Conservation (phyloP, 2,329 filamentous ascomycete genomes). For the Cordyceps militaris region DNA sequence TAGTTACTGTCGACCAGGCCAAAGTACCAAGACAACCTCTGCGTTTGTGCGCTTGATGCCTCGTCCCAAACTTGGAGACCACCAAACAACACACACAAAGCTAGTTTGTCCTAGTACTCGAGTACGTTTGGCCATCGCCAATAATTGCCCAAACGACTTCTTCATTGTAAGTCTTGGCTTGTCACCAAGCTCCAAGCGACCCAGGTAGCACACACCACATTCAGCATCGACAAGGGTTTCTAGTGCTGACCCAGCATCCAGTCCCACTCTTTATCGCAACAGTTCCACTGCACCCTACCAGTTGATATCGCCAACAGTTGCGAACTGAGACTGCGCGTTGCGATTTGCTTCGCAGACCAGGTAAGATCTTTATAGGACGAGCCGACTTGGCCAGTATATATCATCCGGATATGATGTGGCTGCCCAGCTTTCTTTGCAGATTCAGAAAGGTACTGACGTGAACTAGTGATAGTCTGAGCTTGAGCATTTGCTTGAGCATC, state of each 20-base stretch:
- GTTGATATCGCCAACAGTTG: neutral
- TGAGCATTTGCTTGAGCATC: neutral
- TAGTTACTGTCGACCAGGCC: neutral
- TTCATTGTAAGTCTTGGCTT: neutral
- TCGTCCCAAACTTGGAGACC: too few relatives aligned
- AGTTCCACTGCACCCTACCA: neutral
- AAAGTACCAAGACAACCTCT: neutral
- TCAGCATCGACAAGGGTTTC: slow-evolving; percentile 6
- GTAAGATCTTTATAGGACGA: neutral
- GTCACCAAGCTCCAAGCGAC: neutral
- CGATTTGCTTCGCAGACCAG: neutral
- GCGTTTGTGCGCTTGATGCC: neutral
- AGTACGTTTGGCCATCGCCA: neutral
- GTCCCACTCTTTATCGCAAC: slow-evolving; percentile 4
- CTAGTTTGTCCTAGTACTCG: neutral
- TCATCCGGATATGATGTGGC: neutral
- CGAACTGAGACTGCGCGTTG: neutral
- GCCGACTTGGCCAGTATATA: neutral
- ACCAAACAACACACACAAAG: neutral
- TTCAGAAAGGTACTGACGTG: neutral
- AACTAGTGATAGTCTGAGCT: neutral
- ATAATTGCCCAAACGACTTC: neutral
- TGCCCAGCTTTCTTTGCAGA: neutral
- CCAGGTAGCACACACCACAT: slow-evolving; percentile 3
- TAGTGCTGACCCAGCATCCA: slow-evolving; percentile 10